phyloP scores from a whole-genome alignment of 495 filamentous ascomycete genomes.

The Aspergillus homomorphus region DNA sequence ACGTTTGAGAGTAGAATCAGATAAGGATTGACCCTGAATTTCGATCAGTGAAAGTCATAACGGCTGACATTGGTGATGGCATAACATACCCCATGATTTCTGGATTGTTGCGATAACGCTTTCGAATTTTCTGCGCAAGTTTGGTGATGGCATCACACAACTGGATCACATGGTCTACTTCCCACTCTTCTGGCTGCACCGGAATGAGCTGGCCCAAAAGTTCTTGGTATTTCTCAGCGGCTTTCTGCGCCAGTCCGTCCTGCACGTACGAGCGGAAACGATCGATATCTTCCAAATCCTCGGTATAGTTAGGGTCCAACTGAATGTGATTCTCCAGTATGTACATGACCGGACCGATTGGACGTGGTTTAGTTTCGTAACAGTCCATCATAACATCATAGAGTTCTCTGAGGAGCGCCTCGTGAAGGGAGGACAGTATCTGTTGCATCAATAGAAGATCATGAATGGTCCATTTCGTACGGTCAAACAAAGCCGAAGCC shows the following conservation, averaged over 20 bases:
- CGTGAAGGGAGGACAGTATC: slow-evolving; percentile 70
- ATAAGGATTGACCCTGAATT: slow-evolving; percentile 66
- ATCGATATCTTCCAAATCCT: slow-evolving; percentile 62
- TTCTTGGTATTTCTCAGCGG: slow-evolving; percentile 67
- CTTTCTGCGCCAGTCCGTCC: slow-evolving; percentile 68
- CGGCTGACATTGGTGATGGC: slow-evolving; percentile 11
- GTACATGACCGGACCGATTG: slow-evolving; percentile 76
- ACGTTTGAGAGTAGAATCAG: slow-evolving; percentile 76
- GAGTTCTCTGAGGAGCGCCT: slow-evolving; percentile 80
- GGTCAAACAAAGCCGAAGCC: slow-evolving; percentile 52
- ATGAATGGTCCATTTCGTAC: slow-evolving; percentile 71
- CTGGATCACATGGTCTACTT: slow-evolving; percentile 81
- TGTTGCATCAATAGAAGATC: slow-evolving; percentile 76
- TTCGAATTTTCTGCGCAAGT: slow-evolving; percentile 80
- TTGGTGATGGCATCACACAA: slow-evolving; percentile 81
- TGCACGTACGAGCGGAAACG: slow-evolving; percentile 67
- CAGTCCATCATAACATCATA: slow-evolving; percentile 83
- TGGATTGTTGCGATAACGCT: slow-evolving; percentile 84
- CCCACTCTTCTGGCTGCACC: slow-evolving; percentile 71
- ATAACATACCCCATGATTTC: slow-evolving; percentile 74
- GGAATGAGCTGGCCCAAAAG: slow-evolving; percentile 72
- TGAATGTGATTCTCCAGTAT: slow-evolving; percentile 82
- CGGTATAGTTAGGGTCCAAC: slow-evolving; percentile 70
- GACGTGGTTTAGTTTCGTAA: slow-evolving; percentile 78
- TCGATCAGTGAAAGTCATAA: slow-evolving; percentile 22